phyloP scores from a whole-genome alignment of 129 eudicot genomes.

The Flaveria robusta region DNA sequence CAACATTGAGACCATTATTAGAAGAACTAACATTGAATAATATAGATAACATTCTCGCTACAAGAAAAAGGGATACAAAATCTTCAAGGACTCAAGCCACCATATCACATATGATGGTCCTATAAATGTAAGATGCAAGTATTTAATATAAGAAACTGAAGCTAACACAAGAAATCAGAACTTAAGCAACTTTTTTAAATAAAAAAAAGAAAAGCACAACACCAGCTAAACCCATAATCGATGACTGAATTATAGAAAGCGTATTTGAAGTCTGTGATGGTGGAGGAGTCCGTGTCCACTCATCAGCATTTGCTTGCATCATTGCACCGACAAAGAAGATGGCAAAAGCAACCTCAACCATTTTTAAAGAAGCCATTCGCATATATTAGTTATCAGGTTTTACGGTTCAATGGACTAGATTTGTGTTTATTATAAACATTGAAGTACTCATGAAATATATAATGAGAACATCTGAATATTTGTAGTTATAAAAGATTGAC shows the following conservation, averaged over 20 bases:
- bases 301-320: conserved; percentile 19
- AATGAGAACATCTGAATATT: neutral
- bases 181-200: conserved; percentile 1
- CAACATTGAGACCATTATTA: neutral
- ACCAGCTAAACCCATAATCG: conserved; percentile 10
- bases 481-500: neutral
- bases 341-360: conserved; percentile 13
- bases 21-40: neutral
- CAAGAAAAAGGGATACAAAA: neutral
- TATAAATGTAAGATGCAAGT: neutral
- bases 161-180: neutral
- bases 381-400: neutral
- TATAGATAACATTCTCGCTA: neutral
- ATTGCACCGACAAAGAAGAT: conserved; percentile 14
- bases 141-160: neutral
- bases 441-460: neutral
- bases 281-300: conserved; percentile 22
- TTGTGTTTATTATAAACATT: neutral
- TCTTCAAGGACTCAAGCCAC: neutral
- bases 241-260: neutral
- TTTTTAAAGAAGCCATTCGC: conserved; percentile 19
- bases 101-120: neutral
- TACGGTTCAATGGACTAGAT: neutral
- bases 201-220: conserved; percentile 19
- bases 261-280: conserved; percentile 1